Percentiles rank a stretch among this genome's conserved stretches.
Evolutionary conservation across 2,329 filamentous ascomycete genomes (phyloP).

Genomic region (Xylaria digitata): DNA sequence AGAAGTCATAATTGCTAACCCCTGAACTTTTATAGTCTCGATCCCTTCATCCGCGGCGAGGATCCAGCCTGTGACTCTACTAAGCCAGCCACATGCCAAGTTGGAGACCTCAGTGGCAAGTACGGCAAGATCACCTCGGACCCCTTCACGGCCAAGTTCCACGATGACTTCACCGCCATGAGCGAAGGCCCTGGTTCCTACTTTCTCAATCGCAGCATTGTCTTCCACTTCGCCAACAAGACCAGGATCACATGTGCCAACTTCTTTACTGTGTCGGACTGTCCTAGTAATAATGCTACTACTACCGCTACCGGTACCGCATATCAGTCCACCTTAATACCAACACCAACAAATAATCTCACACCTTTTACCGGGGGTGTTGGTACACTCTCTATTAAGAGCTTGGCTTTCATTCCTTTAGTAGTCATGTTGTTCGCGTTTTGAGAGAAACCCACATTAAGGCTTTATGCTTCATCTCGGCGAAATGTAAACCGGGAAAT

Average conservation of each 20-base stretch:
- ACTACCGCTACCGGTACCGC: slow-evolving; percentile 36
- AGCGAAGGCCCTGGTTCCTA: slow-evolving; percentile 63
- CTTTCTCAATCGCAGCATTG: slow-evolving; percentile 73
- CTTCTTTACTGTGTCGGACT: slow-evolving; percentile 63
- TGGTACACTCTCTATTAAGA: slow-evolving; percentile 33
- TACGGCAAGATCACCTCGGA: slow-evolving; percentile 68
- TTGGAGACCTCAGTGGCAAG: slow-evolving; percentile 82
- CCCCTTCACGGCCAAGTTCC: slow-evolving; percentile 62
- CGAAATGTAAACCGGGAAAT: slow-evolving; percentile 9
- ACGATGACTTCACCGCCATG: slow-evolving; percentile 69
- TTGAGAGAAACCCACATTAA: slow-evolving; percentile 22
- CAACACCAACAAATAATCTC: slow-evolving; percentile 10
- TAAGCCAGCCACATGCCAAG: slow-evolving; percentile 74
- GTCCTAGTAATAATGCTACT: slow-evolving; percentile 36
- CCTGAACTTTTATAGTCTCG: slow-evolving; percentile 56
- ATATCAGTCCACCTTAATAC: neutral
- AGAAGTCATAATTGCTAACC: slow-evolving; percentile 18
- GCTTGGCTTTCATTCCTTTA: slow-evolving; percentile 41
- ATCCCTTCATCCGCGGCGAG: slow-evolving; percentile 75
- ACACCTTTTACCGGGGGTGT: slow-evolving; percentile 21
- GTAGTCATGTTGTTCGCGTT: slow-evolving; percentile 42
- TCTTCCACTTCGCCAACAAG: slow-evolving; percentile 72
- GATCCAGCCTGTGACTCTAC: slow-evolving; percentile 67
- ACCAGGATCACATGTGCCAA: slow-evolving; percentile 74
- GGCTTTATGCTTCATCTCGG: slow-evolving; percentile 1